Conservation (phyloP, 768 basidiomycete species). For the Cystofilobasidium capitatum region DNA sequence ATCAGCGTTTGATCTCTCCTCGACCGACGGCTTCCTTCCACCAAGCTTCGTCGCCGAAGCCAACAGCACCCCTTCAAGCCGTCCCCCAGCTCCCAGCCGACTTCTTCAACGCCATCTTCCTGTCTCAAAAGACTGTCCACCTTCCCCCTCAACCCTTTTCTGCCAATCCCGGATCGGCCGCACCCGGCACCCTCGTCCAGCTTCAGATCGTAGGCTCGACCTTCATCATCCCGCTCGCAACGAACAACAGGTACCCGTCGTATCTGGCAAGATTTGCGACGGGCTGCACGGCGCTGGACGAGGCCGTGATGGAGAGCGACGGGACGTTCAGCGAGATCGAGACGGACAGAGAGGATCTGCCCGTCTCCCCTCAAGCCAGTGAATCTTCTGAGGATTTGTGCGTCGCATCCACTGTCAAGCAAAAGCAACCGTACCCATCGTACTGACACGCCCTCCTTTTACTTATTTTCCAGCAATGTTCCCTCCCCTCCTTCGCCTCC, state of each 20-base stretch:
- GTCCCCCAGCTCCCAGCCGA: not conserved
- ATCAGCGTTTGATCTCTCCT: not conserved
- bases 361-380: not conserved
- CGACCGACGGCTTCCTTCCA: not conserved
- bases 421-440: too few relatives aligned
- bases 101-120: constrained; percentile 13
- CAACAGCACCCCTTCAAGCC: not conserved
- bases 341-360: constrained; percentile 2
- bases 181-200: constrained; percentile 8
- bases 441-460: not conserved
- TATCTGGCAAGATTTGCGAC: constrained; percentile 12
- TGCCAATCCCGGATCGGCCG: not conserved
- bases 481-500: not conserved
- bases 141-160: constrained; percentile 17
- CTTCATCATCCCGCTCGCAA: constrained; percentile 16
- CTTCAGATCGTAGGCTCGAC: constrained; percentile 22
- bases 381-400: constrained; percentile 11
- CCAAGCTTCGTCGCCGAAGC: not conserved
- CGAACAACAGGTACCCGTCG: constrained; percentile 1
- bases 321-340: not conserved
- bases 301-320: constrained; percentile 5
- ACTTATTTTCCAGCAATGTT: not conserved
- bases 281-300: constrained; percentile 8
- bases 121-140: constrained; percentile 13
- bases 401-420: not conserved